phyloP scores from a whole-genome alignment of 2,329 filamentous ascomycete species.

The Dactylonectria macrodidyma region DNA sequence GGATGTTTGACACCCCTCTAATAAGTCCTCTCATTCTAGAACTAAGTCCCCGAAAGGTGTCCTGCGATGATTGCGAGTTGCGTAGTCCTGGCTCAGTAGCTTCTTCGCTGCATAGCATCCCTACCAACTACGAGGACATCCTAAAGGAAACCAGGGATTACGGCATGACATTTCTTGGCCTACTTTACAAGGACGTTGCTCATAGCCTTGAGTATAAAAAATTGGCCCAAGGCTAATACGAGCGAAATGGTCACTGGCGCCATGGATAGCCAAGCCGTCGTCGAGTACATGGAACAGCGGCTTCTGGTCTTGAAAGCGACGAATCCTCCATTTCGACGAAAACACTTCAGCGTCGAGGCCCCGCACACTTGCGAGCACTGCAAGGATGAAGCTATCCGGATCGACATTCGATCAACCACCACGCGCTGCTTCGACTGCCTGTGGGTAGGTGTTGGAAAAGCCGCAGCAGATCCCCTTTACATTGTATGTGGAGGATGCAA shows the following conservation, averaged over 20 bases:
- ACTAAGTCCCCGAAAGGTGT: too few species aligned
- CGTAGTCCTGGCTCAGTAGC: too few species aligned
- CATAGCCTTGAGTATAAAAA: rapidly evolving
- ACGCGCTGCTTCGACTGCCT: not conserved
- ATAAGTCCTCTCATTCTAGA: too few species aligned
- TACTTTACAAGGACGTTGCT: not conserved
- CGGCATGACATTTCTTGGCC: too few species aligned
- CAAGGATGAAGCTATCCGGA: not conserved
- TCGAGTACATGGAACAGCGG: not conserved
- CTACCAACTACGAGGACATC: too few species aligned
- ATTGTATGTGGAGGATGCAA: constrained; percentile 8
- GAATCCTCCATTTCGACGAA: not conserved
- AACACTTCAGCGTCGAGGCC: not conserved
- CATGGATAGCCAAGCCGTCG: not conserved
- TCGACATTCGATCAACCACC: not conserved
- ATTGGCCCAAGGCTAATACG: not conserved
- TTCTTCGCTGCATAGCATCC: too few species aligned
- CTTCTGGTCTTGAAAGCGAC: not conserved
- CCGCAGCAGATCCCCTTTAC: not conserved
- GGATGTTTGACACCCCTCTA: too few species aligned
- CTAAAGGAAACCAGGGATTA: too few species aligned
- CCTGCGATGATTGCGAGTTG: too few species aligned
- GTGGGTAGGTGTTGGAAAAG: not conserved
- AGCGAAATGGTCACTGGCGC: not conserved
- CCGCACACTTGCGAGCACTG: constrained; percentile 19